Conservation (phyloP, 2,329 filamentous ascomycete species). For the Verticillium dahliae region DNA sequence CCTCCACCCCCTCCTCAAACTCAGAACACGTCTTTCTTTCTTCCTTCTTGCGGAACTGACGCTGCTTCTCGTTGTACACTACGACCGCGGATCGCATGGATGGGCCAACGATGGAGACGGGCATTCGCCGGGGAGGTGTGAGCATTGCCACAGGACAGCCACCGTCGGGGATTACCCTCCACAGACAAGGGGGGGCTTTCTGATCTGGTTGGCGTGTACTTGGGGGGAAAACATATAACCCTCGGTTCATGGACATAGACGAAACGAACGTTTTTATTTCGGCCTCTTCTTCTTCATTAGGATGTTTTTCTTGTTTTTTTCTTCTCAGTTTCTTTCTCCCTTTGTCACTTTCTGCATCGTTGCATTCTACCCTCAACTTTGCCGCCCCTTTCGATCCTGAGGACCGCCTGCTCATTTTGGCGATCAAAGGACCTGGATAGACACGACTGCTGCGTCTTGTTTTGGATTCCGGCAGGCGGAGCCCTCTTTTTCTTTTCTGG, state of each 20-base stretch:
- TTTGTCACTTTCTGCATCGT: constrained; percentile 4
- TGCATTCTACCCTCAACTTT: background rate
- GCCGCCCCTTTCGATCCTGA: background rate
- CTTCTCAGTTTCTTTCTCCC: background rate
- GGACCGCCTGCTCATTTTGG: background rate
- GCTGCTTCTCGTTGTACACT: constrained; percentile 7
- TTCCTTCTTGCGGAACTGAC: background rate
- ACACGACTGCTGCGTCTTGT: background rate
- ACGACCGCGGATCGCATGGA: constrained; percentile 6
- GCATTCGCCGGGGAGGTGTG: background rate
- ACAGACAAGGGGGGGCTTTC: constrained; percentile 10
- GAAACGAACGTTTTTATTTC: constrained; percentile 4
- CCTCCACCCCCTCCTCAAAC: constrained; percentile 8
- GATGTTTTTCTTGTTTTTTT: constrained; percentile 4
- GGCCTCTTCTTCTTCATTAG: constrained; percentile 1
- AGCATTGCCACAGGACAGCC: background rate
- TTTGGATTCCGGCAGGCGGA: background rate
- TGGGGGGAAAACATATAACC: constrained; percentile 1
- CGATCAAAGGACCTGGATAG: background rate
- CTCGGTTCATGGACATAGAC: constrained; percentile 12
- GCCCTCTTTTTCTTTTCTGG: too few species aligned
- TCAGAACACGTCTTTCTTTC: constrained; percentile 13
- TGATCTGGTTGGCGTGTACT: constrained; percentile 9
- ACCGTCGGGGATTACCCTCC: constrained; percentile 7
- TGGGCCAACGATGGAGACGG: background rate